Evolutionary conservation across 768 basidiomycete genomes (phyloP), one percentile per base, ranked within the genome.

Genomic region (Psilocybe sp.): DNA sequence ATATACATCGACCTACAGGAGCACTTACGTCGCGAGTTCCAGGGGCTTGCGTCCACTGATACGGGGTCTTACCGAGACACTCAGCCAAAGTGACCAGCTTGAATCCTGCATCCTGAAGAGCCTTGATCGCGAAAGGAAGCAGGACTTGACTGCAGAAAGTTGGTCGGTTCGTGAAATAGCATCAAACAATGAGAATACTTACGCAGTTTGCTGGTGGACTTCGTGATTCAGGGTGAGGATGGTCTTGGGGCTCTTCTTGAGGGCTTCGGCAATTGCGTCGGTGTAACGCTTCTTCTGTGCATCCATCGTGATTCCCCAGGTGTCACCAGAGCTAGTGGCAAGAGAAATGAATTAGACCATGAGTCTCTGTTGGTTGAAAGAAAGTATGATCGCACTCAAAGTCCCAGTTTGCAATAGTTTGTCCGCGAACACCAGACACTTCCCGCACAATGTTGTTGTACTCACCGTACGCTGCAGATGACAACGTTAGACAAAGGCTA

Each of bases 1-100:
- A 4, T 7, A 3, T 28, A 7, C 23, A 28, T 28, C 3, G 23
- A 28, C 23, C 7, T 28, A 28, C 3, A 38, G 36, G 13, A 16
- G 13, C 18, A 44, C 67, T 54, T 45, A 69, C 67, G 46, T 58
- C 59, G 19, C 54, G 61, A 11, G 52, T 36, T 20, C 58, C 52
- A n/a, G 68, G 62, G 16, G 55, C n/a, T 3, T 42, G 54, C 14
- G 65, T 54, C 20, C 37, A 58, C 49, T 67, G 66, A 54, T 73
- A 75, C 9, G 71, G 64, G 1, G 54, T 49, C 40, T 50, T 49
- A 13, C 69, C 70, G 8, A 75, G 61, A 45, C 73, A 74, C 36
- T 74, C 69, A 13, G 72, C 71, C n/a, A 75, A 48, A 8, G 71
- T 71, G 42, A 75, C 74, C 18, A 75, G 62, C 36, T 56, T 46